These are phyloP conservation scores for Phialemonium atrogriseum DNA, from an alignment of 2,329 filamentous ascomycete genomes.

Conservation along the genomic window DNA sequence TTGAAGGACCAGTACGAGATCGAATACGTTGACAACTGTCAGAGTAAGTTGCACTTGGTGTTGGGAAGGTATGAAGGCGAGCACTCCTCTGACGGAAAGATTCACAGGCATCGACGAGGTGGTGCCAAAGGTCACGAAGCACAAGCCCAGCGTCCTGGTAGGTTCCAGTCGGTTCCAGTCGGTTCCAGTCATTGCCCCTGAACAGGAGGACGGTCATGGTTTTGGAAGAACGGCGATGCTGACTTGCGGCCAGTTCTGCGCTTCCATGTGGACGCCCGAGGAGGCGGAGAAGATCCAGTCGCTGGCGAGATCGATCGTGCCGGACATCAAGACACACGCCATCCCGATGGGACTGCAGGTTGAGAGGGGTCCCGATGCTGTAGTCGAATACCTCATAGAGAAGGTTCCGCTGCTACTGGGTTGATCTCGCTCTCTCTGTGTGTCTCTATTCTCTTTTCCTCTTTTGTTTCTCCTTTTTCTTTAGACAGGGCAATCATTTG, in stretches of 20 bases:
- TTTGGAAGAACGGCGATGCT: no score
- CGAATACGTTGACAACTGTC: conserved; percentile 52
- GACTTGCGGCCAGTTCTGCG: conserved; percentile 19
- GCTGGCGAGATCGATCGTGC: conserved; percentile 33
- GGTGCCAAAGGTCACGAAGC: conserved; percentile 38
- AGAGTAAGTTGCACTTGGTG: conserved; percentile 34
- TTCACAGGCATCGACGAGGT: conserved; percentile 45
- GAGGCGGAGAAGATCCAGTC: conserved; percentile 33
- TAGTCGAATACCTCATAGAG: conserved; percentile 39
- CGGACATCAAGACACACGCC: conserved; percentile 38
- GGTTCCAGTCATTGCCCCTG: no score
- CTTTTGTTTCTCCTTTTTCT: no score
- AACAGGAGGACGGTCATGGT: no score
- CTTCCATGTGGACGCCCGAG: conserved; percentile 33
- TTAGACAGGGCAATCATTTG: no score
- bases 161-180: no score
- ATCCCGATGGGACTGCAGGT: conserved; percentile 43
- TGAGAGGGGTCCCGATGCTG: conserved; percentile 39
- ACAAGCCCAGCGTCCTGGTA: conserved; percentile 48
- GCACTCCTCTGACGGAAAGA: background rate
- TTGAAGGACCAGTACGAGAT: conserved; percentile 58
- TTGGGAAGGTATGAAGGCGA: no score
- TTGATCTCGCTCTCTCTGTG: no score
- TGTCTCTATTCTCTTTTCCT: no score
- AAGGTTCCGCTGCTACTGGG: conserved; percentile 23